Percentiles rank a stretch among this genome's conserved stretches.
These are phyloP conservation scores for Amaranthus hypochondriacus DNA, from an alignment of 148 eudicot species.

Conservation along the genomic window DNA sequence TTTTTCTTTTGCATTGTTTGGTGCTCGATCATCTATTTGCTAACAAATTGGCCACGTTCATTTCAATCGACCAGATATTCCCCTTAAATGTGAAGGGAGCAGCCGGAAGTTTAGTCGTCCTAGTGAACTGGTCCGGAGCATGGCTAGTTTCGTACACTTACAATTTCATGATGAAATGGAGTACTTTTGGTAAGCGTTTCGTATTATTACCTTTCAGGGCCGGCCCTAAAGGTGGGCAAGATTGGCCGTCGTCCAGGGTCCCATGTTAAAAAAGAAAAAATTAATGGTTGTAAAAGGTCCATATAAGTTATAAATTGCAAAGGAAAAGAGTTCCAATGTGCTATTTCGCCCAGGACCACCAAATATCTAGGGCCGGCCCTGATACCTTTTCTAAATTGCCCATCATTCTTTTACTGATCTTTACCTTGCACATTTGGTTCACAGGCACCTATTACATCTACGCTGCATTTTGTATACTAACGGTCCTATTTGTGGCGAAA, in stretches of 20 bases:
- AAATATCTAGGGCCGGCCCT: no score
- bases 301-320: no score
- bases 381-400: background rate
- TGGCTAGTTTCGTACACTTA: slow-evolving; percentile 81
- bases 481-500: slow-evolving; percentile 55
- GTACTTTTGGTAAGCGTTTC: slow-evolving; percentile 45
- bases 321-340: no score
- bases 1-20: background rate
- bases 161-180: slow-evolving; percentile 86
- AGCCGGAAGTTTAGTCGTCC: slow-evolving; percentile 77
- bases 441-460: slow-evolving; percentile 66
- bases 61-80: slow-evolving; percentile 44
- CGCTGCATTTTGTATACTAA: slow-evolving; percentile 41
- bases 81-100: slow-evolving; percentile 73
- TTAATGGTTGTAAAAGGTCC: no score
- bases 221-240: no score
- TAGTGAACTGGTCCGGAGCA: slow-evolving; percentile 81
- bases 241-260: no score
- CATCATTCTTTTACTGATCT: background rate
- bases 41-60: background rate
- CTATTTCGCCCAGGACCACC: no score
- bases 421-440: background rate
- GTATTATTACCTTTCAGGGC: background rate
- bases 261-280: no score
- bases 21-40: background rate